A percentile compares a stretch with the other conserved stretches of the same genome.
Evolutionary conservation across 768 basidiomycete genomes (phyloP).

Genomic region (Pisolithus microcarpus): DNA sequence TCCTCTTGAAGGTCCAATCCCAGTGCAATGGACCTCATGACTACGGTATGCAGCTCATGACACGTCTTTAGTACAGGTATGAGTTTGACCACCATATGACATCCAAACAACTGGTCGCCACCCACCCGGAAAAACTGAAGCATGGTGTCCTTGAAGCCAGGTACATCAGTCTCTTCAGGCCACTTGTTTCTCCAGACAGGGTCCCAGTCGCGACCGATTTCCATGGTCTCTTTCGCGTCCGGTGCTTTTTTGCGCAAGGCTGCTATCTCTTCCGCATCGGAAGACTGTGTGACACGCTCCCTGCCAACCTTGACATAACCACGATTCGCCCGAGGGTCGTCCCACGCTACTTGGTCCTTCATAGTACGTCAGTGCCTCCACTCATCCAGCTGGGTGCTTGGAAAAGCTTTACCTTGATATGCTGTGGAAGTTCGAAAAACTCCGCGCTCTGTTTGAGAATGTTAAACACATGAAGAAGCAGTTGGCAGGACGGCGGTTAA

Average conservation of each 20-base stretch:
- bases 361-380: background rate
- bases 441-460: constrained; percentile 50
- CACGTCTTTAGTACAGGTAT: constrained; percentile 44
- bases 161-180: constrained; percentile 57
- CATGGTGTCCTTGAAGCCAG: constrained; percentile 67
- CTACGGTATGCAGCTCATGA: constrained; percentile 63
- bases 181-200: constrained; percentile 72
- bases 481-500: constrained; percentile 19
- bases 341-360: constrained; percentile 66
- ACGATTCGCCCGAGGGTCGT: constrained; percentile 78
- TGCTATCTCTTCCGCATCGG: constrained; percentile 66
- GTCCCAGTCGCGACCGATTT: constrained; percentile 84
- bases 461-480: background rate
- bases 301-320: constrained; percentile 78
- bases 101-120: background rate
- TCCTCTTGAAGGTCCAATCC: constrained; percentile 65
- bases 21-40: constrained; percentile 84
- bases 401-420: constrained; percentile 43
- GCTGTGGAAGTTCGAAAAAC: constrained; percentile 63
- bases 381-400: background rate
- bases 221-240: constrained; percentile 81
- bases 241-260: constrained; percentile 67
- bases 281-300: constrained; percentile 73
- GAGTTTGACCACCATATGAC: background rate
- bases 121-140: constrained; percentile 65